phyloP scores from a whole-genome alignment of 129 eudicot species.

The Escallonia rubra region DNA sequence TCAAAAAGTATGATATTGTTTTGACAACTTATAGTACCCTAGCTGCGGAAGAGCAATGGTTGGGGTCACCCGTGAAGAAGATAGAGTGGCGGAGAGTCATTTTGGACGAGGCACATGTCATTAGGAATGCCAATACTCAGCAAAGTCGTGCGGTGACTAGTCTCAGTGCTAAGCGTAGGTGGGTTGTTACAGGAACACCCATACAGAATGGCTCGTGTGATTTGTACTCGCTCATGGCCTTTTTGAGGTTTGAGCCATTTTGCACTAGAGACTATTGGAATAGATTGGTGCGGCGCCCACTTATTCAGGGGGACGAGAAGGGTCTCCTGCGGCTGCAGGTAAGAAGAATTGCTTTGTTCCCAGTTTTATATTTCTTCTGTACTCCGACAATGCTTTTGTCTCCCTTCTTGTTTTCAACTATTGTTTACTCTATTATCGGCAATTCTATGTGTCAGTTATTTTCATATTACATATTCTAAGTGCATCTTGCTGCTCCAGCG shows the following conservation, averaged over 20 bases:
- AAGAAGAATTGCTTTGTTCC: neutral
- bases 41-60: slow-evolving; percentile 30
- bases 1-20: slow-evolving; percentile 65
- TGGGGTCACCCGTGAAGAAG: slow-evolving; percentile 49
- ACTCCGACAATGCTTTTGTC: too few relatives aligned
- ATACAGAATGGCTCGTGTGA: slow-evolving; percentile 80
- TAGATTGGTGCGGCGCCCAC: slow-evolving; percentile 72
- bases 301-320: slow-evolving; percentile 49
- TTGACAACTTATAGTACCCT: slow-evolving; percentile 77
- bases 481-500: too few relatives aligned
- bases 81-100: slow-evolving; percentile 87
- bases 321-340: slow-evolving; percentile 91
- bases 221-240: slow-evolving; percentile 70
- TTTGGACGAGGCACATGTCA: slow-evolving; percentile 90
- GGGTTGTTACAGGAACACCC: slow-evolving; percentile 96
- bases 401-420: too few relatives aligned
- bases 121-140: slow-evolving; percentile 57
- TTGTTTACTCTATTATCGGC: too few relatives aligned
- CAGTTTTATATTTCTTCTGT: too few relatives aligned
- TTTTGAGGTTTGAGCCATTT: slow-evolving; percentile 76
- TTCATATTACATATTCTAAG: too few relatives aligned
- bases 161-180: slow-evolving; percentile 61
- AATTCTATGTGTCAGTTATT: too few relatives aligned
- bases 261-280: slow-evolving; percentile 70
- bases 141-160: slow-evolving; percentile 65